Evolutionary conservation across 163 green algal species (phyloP), one percentile per base, ranked within the genome.

Genomic region (Chlamydomonas reinhardtii): DNA sequence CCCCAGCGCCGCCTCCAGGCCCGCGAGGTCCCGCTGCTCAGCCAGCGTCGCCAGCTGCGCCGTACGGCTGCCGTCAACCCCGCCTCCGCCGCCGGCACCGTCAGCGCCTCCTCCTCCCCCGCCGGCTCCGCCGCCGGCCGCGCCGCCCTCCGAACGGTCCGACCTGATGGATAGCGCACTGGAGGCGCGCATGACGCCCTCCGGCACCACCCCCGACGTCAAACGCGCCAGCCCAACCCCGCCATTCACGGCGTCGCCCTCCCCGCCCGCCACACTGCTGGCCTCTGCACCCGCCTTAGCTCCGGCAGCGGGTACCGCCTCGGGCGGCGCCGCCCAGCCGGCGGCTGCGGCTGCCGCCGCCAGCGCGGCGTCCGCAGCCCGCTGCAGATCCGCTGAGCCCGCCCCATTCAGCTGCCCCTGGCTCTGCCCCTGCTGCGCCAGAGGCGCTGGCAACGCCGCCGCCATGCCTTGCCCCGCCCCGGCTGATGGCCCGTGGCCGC

Each of bases 41-140:
- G 96, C 96, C 48, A 98, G 89, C 12, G 89, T 90, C 1, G 95
- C 95, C 77, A 98, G 91, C 88, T 97, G 93, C 2, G 93, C 94
- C 2, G 94, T 94, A 48, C 96, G 91, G 3, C 87, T 89, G 73
- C 90, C 83, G 20, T 37, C 87, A 54, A 76, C 66, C 52, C 25
- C 37, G 68, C 56, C 52, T n/a, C 56, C 74, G 32, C 37, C 74
- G 14, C 31, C 74, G 1, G 35, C 48, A 16, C 24, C 52, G 27
- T 24, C 64, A 14, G 37, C 3, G 29, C 15, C 61, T 0, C 59
- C 61, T 3, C 68, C 74, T 2, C 4, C 16, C 2, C 20, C 74
- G 16, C 29, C 56, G 12, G 52, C 74, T 12, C 39, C 39, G 11
- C 4, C 54, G 11, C 31, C 73, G 5, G 20, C 73, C 6, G 5